These are phyloP conservation scores for Groenewaldozyma sp. DNA, from an alignment of 1,139 yeast genomes.

Conservation along the genomic window DNA sequence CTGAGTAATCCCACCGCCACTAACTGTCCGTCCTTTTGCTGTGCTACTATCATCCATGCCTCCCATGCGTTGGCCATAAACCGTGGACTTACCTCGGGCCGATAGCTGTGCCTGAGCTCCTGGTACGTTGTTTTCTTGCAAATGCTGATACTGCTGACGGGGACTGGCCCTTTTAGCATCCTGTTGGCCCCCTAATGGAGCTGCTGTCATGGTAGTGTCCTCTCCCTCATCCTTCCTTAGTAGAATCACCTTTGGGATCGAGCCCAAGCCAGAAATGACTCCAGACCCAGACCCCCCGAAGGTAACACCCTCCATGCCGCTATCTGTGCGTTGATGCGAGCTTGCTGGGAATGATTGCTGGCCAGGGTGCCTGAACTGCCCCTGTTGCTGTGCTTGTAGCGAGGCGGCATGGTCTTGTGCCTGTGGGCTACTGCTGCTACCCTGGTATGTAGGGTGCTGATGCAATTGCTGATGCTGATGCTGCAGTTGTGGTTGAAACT, in stretches of 20 bases:
- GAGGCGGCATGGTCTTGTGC: too few relatives aligned
- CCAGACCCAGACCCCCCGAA: neutral
- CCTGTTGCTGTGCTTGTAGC: conserved; percentile 1
- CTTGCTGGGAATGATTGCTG: neutral
- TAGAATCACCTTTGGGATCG: conserved; percentile 1
- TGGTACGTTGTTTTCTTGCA: neutral
- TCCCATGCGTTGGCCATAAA: too few relatives aligned
- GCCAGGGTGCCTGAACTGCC: conserved; percentile 1
- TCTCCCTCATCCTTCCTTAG: conserved; percentile 2
- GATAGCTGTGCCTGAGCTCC: neutral
- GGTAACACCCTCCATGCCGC: too few relatives aligned
- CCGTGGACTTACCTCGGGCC: too few relatives aligned
- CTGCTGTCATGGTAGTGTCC: neutral
- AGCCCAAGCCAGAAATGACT: conserved; percentile 1
- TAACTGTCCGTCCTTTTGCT: neutral
- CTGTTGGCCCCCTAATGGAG: neutral
- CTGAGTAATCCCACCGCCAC: too few relatives aligned
- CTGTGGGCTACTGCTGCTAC: neutral
- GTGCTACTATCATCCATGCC: neutral
- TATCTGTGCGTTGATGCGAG: neutral
- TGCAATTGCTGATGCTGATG: conserved; percentile 5
- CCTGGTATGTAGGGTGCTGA: conserved; percentile 1
- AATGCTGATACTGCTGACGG: neutral
- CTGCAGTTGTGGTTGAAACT: neutral
- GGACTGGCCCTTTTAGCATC: neutral